These are phyloP conservation scores for Rhododendron ovatum DNA, from an alignment of 148 eudicot genomes.

Conservation along the genomic window DNA sequence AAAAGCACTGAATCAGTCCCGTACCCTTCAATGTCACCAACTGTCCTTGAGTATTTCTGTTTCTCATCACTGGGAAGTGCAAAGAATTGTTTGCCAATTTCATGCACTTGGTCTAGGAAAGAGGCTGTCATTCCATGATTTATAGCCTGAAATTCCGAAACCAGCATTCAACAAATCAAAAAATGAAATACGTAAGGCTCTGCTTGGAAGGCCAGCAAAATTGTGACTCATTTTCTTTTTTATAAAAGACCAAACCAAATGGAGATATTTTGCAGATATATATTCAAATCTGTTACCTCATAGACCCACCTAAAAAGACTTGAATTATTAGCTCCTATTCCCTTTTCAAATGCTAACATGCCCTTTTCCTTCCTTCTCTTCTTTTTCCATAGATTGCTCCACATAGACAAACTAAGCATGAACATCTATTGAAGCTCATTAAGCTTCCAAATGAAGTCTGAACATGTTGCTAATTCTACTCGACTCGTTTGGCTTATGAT, in stretches of 20 bases:
- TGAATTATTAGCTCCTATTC: neutral
- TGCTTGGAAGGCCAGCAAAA: neutral
- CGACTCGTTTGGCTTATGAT: neutral
- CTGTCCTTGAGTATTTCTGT: conserved; percentile 25
- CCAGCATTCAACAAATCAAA: neutral
- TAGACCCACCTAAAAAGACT: neutral
- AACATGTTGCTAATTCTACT: neutral
- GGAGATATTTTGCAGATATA: neutral
- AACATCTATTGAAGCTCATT: neutral
- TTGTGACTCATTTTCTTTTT: neutral
- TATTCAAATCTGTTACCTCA: neutral
- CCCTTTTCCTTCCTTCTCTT: neutral
- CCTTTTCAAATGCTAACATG: neutral
- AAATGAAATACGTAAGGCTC: neutral
- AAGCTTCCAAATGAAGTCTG: neutral
- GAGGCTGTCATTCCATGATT: conserved; percentile 54
- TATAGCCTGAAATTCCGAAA: conserved; percentile 27
- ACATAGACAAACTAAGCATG: neutral
- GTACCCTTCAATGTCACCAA: conserved; percentile 49
- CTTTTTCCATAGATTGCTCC: neutral
- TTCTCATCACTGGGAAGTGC: conserved; percentile 55
- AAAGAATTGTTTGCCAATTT: conserved; percentile 44
- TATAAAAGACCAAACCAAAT: neutral
- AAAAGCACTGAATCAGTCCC: conserved; percentile 45
- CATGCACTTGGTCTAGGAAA: conserved; percentile 47